phyloP scores from a whole-genome alignment of 768 basidiomycete species.

The Amanita molliuscula region DNA sequence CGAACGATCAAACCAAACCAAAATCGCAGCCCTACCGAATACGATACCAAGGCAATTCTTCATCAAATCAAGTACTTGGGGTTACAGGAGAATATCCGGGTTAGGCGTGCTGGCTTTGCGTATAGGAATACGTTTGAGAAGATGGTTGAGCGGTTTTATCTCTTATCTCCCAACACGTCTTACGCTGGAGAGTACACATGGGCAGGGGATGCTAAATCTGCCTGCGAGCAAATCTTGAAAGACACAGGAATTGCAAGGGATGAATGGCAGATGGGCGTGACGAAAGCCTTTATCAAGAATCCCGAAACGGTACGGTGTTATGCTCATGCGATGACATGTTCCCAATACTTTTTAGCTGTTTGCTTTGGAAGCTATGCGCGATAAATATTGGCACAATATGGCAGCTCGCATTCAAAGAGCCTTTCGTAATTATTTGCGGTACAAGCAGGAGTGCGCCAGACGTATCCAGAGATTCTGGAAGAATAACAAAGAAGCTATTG shows the following conservation, averaged over 20 bases:
- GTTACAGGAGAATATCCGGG: slow-evolving; percentile 95
- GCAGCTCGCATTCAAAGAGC: slow-evolving; percentile 93
- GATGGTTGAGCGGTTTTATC: slow-evolving; percentile 97
- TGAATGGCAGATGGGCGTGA: slow-evolving; percentile 99
- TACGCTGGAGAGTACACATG: slow-evolving; percentile 99
- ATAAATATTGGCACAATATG: slow-evolving; percentile 99
- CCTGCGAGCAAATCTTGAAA: slow-evolving; percentile 84
- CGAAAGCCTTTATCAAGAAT: slow-evolving; percentile 99
- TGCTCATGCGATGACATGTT: background rate
- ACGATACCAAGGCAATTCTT: slow-evolving; percentile 88
- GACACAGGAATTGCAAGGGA: slow-evolving; percentile 95
- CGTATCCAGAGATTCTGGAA: slow-evolving; percentile 98
- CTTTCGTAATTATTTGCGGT: slow-evolving; percentile 91
- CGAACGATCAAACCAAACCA: slow-evolving; percentile 99
- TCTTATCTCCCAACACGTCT: slow-evolving; percentile 88
- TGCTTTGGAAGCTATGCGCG: slow-evolving; percentile 96
- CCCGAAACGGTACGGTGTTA: slow-evolving; percentile 75
- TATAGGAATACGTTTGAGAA: slow-evolving; percentile 98
- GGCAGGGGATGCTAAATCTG: slow-evolving; percentile 83
- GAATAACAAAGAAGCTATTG: slow-evolving; percentile 91
- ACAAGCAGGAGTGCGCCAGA: slow-evolving; percentile 89
- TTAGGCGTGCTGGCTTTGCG: slow-evolving; percentile 94
- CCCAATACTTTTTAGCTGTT: slow-evolving; percentile 59
- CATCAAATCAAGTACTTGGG: slow-evolving; percentile 99
- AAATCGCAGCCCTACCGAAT: slow-evolving; percentile 87